Evolutionary conservation across 78 protist genomes (phyloP).

Genomic region (Tieghemostelium lacteum): DNA sequence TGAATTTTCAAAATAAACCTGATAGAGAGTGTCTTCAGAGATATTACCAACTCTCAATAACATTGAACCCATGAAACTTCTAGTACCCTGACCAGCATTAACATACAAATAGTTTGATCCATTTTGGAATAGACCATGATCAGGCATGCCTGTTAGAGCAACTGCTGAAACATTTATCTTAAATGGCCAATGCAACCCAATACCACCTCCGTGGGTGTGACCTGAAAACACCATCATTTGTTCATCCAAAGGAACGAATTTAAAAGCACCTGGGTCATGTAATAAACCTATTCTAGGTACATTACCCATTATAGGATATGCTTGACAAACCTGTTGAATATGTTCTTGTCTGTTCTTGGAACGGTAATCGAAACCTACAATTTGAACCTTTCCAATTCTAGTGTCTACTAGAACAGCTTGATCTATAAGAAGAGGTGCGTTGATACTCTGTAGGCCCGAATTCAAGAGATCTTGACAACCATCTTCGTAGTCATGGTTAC

Average conservation of each 20-base stretch:
- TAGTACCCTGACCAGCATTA: slow-evolving; percentile 75
- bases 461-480: slow-evolving; percentile 62
- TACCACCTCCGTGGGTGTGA: slow-evolving; percentile 86
- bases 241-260: slow-evolving; percentile 74
- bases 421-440: slow-evolving; percentile 52
- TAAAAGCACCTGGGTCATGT: slow-evolving; percentile 85
- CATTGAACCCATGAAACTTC: slow-evolving; percentile 25
- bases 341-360: slow-evolving; percentile 45
- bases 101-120: slow-evolving; percentile 76
- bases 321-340: slow-evolving; percentile 13
- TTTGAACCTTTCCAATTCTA: slow-evolving; percentile 76
- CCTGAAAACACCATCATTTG: slow-evolving; percentile 65
- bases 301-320: slow-evolving; percentile 40
- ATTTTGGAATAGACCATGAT: slow-evolving; percentile 64
- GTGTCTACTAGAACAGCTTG: slow-evolving; percentile 60
- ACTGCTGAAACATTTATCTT: slow-evolving; percentile 22
- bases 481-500: slow-evolving; percentile 85
- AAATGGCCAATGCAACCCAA: slow-evolving; percentile 63
- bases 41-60: slow-evolving; percentile 63
- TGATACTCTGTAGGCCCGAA: slow-evolving; percentile 11
- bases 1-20: slow-evolving; percentile 67
- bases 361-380: slow-evolving; percentile 78
- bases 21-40: slow-evolving; percentile 58
- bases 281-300: slow-evolving; percentile 74
- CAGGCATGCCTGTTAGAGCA: slow-evolving; percentile 56